phyloP scores from a whole-genome alignment of 1,284 basidiomycete genomes.

The Apiotrichum akiyoshidainum region DNA sequence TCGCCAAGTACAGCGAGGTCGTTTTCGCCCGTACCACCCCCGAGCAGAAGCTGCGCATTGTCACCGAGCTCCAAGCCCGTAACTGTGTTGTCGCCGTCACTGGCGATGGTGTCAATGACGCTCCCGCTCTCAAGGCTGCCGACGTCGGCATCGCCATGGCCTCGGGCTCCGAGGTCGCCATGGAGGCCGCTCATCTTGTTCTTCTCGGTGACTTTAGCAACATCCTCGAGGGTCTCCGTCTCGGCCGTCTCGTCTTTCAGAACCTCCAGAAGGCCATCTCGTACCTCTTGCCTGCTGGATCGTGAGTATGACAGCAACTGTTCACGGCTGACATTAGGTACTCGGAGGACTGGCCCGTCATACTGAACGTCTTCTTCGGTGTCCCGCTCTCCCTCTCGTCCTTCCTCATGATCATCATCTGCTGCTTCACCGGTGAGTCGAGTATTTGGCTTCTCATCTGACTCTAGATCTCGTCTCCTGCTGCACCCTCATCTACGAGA shows the following conservation, averaged over 20 bases:
- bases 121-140: conserved; percentile 57
- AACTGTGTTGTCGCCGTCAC: conserved; percentile 59
- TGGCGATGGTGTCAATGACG: conserved; percentile 71
- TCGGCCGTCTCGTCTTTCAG: conserved; percentile 65
- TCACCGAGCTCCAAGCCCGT: conserved; percentile 59
- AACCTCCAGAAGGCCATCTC: conserved; percentile 59
- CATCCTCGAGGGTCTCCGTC: conserved; percentile 53
- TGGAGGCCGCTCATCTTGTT: conserved; percentile 50
- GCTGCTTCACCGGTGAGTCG: conserved; percentile 49
- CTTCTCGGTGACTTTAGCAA: conserved; percentile 47
- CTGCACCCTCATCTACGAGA: conserved; percentile 60
- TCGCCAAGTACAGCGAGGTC: conserved; percentile 61
- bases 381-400: conserved; percentile 57
- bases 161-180: conserved; percentile 51
- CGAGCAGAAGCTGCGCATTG: conserved; percentile 67
- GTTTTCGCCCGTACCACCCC: conserved; percentile 71
- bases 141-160: conserved; percentile 55
- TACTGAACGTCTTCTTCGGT: conserved; percentile 57
- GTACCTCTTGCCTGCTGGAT: conserved; percentile 47
- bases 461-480: conserved; percentile 56
- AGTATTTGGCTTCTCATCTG: conserved; percentile 20
- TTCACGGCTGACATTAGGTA: background rate
- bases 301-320: conserved; percentile 47
- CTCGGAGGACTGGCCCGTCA: conserved; percentile 65
- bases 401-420: conserved; percentile 51